phyloP scores from a whole-genome alignment of 2,329 filamentous ascomycete species.

The Talaromyces pinophilus region DNA sequence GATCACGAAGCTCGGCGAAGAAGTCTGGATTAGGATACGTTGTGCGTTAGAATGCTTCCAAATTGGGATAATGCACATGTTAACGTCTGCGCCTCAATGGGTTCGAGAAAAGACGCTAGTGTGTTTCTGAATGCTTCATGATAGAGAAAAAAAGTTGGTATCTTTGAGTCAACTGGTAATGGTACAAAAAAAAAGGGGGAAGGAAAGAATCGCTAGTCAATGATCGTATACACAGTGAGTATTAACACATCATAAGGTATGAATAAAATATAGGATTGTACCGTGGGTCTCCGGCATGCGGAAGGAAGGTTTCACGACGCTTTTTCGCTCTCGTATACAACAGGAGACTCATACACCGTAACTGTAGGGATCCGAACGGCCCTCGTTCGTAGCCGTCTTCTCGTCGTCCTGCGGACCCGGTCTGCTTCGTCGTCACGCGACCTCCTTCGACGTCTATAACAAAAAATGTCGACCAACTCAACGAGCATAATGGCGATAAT shows the following conservation, averaged over 20 bases:
- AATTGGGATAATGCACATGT: not conserved
- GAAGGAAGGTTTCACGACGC: not conserved
- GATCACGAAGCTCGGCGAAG: not conserved
- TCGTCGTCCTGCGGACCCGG: not conserved
- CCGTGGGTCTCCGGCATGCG: not conserved
- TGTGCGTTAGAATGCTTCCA: not conserved
- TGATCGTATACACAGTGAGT: conserved; percentile 6
- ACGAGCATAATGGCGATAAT: conserved; percentile 21
- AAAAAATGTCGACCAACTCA: conserved; percentile 14
- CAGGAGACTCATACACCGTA: conserved; percentile 1
- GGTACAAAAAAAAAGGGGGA: not conserved
- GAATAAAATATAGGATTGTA: not conserved
- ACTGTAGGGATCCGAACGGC: not conserved
- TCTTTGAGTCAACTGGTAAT: not conserved
- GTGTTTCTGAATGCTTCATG: not conserved
- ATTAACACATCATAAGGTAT: not conserved
- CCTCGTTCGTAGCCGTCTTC: not conserved
- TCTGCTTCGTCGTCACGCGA: not conserved
- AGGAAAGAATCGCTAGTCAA: conserved; percentile 11
- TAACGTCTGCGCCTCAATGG: not conserved
- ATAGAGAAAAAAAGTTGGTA: not conserved
- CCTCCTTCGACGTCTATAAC: not conserved
- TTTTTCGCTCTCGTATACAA: not conserved
- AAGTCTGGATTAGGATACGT: not conserved
- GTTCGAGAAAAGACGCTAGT: not conserved